phyloP scores from a whole-genome alignment of 371 early-diverging fungal species.

The Syncephalastrum sp. region DNA sequence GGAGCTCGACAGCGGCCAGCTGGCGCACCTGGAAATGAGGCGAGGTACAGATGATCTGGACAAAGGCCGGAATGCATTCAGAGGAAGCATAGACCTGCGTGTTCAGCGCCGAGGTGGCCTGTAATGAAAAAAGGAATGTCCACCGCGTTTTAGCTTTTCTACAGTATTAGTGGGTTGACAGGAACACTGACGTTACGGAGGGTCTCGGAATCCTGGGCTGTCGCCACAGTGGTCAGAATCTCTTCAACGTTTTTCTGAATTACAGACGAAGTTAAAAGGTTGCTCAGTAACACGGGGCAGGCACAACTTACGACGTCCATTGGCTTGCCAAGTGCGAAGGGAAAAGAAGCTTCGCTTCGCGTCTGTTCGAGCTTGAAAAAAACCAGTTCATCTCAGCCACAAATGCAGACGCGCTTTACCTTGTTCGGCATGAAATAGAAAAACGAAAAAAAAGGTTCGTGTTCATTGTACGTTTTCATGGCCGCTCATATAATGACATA shows the following conservation, averaged over 20 bases:
- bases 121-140: constrained; percentile 2
- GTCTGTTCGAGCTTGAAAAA: no score
- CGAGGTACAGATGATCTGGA: constrained; percentile 60
- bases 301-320: constrained; percentile 11
- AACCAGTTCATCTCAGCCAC: no score
- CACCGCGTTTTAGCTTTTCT: not conserved
- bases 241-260: constrained; percentile 43
- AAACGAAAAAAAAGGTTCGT: no score
- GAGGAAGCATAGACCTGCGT: constrained; percentile 64
- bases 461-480: no score
- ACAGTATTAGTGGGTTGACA: not conserved
- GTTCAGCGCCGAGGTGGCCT: constrained; percentile 69
- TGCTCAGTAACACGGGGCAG: not conserved
- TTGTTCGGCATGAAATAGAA: no score
- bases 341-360: no score
- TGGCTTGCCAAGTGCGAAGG: not conserved
- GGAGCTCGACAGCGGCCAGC: constrained; percentile 87
- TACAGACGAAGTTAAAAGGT: not conserved
- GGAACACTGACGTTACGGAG: constrained; percentile 38
- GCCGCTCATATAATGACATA: no score
- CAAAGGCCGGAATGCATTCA: constrained; percentile 72
- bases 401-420: no score
- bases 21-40: constrained; percentile 72
- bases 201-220: constrained; percentile 49
- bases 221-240: constrained; percentile 43